Evolutionary conservation across 169 alveolate genomes (phyloP).

Genomic region (Eimeria brunetti): DNA sequence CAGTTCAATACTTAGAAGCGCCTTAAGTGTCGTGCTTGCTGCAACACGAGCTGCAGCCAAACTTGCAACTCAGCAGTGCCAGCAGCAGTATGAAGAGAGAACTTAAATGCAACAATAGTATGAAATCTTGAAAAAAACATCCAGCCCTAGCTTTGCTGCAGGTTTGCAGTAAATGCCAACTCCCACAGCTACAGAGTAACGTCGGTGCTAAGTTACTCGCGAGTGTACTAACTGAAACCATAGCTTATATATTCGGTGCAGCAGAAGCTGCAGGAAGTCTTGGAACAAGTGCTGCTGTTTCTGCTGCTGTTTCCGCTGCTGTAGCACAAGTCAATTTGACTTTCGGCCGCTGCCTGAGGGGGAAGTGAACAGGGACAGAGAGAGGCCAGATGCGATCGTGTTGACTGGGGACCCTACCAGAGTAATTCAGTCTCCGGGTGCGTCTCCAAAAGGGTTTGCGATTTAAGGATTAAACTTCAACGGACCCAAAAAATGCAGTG

Average conservation of each 20-base stretch:
- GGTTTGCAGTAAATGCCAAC: not conserved
- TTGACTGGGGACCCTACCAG: conserved; percentile 46
- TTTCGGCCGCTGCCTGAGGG: conserved; percentile 59
- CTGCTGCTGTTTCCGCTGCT: not conserved
- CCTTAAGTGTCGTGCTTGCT: not conserved
- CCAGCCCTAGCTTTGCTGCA: not conserved
- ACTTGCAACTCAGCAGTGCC: not conserved
- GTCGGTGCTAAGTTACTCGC: not conserved
- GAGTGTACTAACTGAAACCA: not conserved
- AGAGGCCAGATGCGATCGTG: not conserved
- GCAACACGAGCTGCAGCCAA: not conserved
- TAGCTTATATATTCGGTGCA: not conserved
- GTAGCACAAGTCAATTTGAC: conserved; percentile 42
- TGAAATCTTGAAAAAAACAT: not conserved
- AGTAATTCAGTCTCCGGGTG: not conserved
- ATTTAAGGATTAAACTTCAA: not conserved
- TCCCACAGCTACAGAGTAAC: not conserved
- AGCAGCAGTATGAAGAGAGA: not conserved
- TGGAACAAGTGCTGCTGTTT: not conserved
- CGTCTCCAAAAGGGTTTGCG: not conserved
- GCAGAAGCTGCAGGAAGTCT: not conserved
- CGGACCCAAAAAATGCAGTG: not conserved
- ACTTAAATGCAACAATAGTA: not conserved
- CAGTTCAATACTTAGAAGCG: not conserved
- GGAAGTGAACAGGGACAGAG: not conserved